Evolutionary conservation across 2,329 filamentous ascomycete genomes (phyloP).

Genomic region (Clarireedia paspali): DNA sequence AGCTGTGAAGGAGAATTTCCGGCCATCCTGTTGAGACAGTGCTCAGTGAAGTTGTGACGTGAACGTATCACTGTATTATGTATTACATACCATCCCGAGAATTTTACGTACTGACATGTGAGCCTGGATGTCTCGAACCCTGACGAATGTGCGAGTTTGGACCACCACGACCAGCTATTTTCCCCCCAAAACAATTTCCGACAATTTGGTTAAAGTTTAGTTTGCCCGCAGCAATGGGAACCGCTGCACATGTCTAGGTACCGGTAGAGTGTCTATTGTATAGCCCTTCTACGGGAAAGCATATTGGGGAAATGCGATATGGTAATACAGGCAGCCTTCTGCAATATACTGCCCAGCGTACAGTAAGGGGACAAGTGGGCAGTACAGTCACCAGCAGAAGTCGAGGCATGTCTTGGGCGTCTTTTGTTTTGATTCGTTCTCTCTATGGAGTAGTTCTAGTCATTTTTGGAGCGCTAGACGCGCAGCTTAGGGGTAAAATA

Average conservation of each 20-base stretch:
- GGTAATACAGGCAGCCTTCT: too few relatives aligned
- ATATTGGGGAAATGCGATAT: too few relatives aligned
- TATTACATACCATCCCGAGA: too few relatives aligned
- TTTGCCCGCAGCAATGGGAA: conserved; percentile 2
- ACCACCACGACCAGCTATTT: not conserved
- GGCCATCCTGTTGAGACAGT: not conserved
- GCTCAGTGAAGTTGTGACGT: not conserved
- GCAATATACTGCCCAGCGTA: too few relatives aligned
- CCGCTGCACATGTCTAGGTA: not conserved
- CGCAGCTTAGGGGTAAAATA: not conserved
- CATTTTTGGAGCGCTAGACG: conserved; percentile 2
- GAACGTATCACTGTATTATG: too few relatives aligned
- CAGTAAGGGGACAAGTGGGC: too few relatives aligned
- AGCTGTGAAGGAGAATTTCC: not conserved
- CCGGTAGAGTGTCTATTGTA: not conserved
- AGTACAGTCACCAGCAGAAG: too few relatives aligned
- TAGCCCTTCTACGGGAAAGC: not conserved
- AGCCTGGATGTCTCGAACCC: not conserved
- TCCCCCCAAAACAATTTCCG: conserved; percentile 2
- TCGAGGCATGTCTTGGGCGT: too few relatives aligned
- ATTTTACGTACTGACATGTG: not conserved
- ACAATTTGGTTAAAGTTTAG: conserved; percentile 10
- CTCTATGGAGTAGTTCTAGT: too few relatives aligned
- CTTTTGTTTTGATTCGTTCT: too few relatives aligned
- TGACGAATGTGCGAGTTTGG: not conserved